Conservation (phyloP, 805 yeast species). For the Zygosaccharomyces lentus region DNA sequence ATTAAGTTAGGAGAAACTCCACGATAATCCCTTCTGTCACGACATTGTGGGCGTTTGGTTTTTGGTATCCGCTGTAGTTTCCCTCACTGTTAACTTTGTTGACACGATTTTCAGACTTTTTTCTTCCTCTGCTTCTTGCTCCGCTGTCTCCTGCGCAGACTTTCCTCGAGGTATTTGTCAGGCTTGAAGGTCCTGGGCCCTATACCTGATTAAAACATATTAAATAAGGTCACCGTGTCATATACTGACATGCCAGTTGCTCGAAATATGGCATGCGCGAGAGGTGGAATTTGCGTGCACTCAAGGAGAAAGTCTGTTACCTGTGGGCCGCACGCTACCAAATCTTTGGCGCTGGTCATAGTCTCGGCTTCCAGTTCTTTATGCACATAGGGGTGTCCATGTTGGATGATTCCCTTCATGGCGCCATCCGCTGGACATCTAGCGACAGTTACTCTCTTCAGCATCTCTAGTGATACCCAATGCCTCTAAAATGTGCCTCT, state of each 20-base stretch:
- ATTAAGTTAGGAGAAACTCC: no score
- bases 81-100: neutral
- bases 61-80: neutral
- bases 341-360: slow-evolving; percentile 21
- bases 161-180: slow-evolving; percentile 23
- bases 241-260: slow-evolving; percentile 32
- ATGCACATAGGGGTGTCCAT: slow-evolving; percentile 26
- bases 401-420: slow-evolving; percentile 26
- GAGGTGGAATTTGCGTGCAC: slow-evolving; percentile 39
- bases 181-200: slow-evolving; percentile 18
- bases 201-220: slow-evolving; percentile 33
- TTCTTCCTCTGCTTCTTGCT: slow-evolving; percentile 22
- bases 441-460: slow-evolving; percentile 17
- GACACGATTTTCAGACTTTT: neutral
- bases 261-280: slow-evolving; percentile 27
- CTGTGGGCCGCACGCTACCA: slow-evolving; percentile 20
- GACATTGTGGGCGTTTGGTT: no score
- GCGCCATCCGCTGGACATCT: slow-evolving; percentile 26
- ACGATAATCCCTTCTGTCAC: no score
- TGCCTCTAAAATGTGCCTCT: slow-evolving; percentile 30
- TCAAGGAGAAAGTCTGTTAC: slow-evolving; percentile 35
- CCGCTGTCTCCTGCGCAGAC: slow-evolving; percentile 25
- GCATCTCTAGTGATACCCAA: slow-evolving; percentile 31
- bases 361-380: slow-evolving; percentile 29
- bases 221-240: slow-evolving; percentile 35